Conservation (phyloP, 2,329 filamentous ascomycete genomes). For the Fusarium miscanthi region DNA sequence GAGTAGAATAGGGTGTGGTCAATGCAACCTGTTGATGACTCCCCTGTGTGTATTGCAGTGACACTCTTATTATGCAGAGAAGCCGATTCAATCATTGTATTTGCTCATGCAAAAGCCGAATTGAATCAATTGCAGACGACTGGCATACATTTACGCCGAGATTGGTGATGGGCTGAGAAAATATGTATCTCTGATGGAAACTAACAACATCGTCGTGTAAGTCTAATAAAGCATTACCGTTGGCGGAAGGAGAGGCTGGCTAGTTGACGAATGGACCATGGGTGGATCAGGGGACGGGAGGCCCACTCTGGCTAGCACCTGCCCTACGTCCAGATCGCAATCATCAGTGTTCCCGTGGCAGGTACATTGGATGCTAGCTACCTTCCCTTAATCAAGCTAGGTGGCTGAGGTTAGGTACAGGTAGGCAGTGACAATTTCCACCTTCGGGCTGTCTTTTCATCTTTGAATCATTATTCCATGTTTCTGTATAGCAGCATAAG, state of each 20-base stretch:
- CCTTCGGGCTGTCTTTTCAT: neutral
- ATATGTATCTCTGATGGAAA: neutral
- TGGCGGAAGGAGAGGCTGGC: slow-evolving; percentile 14
- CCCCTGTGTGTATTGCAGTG: neutral
- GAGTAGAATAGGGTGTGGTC: slow-evolving; percentile 42
- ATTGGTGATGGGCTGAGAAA: neutral
- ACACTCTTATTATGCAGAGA: slow-evolving; percentile 5
- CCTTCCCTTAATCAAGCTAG: neutral
- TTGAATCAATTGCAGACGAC: neutral
- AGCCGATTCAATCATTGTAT: neutral
- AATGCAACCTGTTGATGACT: slow-evolving; percentile 34
- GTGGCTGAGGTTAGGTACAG: slow-evolving; percentile 14
- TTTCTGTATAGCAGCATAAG: neutral
- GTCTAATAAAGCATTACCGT: slow-evolving; percentile 14
- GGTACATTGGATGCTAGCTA: neutral
- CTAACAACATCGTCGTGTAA: slow-evolving; percentile 12
- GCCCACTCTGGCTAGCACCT: slow-evolving; percentile 28
- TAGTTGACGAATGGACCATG: slow-evolving; percentile 21
- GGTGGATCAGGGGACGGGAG: slow-evolving; percentile 25
- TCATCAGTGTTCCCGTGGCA: slow-evolving; percentile 7
- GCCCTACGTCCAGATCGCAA: slow-evolving; percentile 31
- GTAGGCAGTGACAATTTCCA: neutral
- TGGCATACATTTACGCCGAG: neutral
- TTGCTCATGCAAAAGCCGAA: neutral
- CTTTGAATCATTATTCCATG: neutral